These are phyloP conservation scores for Cyclotella sp. DNA, from an alignment of 108 stramenopile genomes.

Conservation along the genomic window DNA sequence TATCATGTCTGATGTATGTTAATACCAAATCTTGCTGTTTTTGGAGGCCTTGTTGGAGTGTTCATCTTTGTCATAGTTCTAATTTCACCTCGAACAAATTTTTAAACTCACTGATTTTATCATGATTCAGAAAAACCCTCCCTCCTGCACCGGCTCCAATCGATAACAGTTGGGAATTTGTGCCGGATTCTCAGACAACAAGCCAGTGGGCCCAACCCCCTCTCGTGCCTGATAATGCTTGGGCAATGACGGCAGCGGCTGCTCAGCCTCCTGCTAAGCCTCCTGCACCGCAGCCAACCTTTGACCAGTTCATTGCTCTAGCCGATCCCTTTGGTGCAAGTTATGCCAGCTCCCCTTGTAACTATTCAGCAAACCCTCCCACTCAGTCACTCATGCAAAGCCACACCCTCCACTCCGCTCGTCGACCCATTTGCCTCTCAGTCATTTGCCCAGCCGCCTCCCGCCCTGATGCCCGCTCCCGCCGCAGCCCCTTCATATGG, in stretches of 20 bases:
- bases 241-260: slow-evolving; percentile 29
- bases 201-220: slow-evolving; percentile 44
- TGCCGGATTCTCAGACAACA: slow-evolving; percentile 46
- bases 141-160: slow-evolving; percentile 37
- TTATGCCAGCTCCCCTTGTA: slow-evolving; percentile 18
- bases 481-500: slow-evolving; percentile 17
- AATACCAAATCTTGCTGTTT: no score
- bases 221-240: slow-evolving; percentile 36
- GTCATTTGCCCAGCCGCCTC: slow-evolving; percentile 31
- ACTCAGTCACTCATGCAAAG: slow-evolving; percentile 16
- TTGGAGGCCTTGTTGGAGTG: no score
- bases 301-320: slow-evolving; percentile 6
- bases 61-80: no score
- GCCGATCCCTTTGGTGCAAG: slow-evolving; percentile 9
- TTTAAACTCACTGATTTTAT: neutral
- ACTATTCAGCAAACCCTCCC: slow-evolving; percentile 21
- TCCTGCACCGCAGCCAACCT: slow-evolving; percentile 16
- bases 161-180: slow-evolving; percentile 45
- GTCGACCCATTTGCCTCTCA: slow-evolving; percentile 45
- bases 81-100: no score
- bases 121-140: slow-evolving; percentile 24
- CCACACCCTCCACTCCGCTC: slow-evolving; percentile 17
- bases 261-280: slow-evolving; percentile 24
- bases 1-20: no score
- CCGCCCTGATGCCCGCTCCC: slow-evolving; percentile 8